Conservation (phyloP, 495 filamentous ascomycete genomes). For the Aspergillus cavernicola region DNA sequence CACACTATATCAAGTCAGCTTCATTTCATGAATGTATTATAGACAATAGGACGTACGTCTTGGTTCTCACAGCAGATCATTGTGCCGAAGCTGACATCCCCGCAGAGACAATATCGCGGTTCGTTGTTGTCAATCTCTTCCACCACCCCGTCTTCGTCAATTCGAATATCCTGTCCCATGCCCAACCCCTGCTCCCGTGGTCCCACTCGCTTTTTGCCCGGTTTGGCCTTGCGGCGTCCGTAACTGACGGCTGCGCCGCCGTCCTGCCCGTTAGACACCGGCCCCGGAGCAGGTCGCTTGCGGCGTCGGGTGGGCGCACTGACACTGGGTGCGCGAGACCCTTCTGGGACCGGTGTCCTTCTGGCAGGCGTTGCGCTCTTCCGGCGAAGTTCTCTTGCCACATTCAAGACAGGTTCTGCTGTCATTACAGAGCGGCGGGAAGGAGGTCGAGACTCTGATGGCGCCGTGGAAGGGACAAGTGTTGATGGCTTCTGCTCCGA, state of each 20-base stretch:
- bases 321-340: slow-evolving; percentile 43
- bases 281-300: slow-evolving; percentile 74
- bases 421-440: slow-evolving; percentile 44
- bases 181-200: slow-evolving; percentile 24
- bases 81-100: slow-evolving; percentile 84
- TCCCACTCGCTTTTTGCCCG: slow-evolving; percentile 52
- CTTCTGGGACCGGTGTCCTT: slow-evolving; percentile 51
- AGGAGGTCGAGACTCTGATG: slow-evolving; percentile 36
- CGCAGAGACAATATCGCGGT: slow-evolving; percentile 85
- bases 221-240: slow-evolving; percentile 75
- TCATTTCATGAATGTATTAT: slow-evolving; percentile 22
- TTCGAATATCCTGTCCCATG: slow-evolving; percentile 36
- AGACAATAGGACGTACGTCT: slow-evolving; percentile 58
- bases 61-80: slow-evolving; percentile 95
- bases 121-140: slow-evolving; percentile 86
- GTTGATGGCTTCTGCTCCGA: slow-evolving; percentile 20
- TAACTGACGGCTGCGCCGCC: slow-evolving; percentile 73
- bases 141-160: slow-evolving; percentile 45
- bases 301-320: slow-evolving; percentile 47
- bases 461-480: slow-evolving; percentile 27
- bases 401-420: slow-evolving; percentile 27
- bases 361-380: slow-evolving; percentile 46
- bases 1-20: slow-evolving; percentile 49
- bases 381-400: slow-evolving; percentile 41
- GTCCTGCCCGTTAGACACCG: slow-evolving; percentile 63